Evolutionary conservation across 2,329 filamentous ascomycete genomes (phyloP), one percentile per base, ranked within the genome.

Genomic region (Colletotrichum cordylinicola): DNA sequence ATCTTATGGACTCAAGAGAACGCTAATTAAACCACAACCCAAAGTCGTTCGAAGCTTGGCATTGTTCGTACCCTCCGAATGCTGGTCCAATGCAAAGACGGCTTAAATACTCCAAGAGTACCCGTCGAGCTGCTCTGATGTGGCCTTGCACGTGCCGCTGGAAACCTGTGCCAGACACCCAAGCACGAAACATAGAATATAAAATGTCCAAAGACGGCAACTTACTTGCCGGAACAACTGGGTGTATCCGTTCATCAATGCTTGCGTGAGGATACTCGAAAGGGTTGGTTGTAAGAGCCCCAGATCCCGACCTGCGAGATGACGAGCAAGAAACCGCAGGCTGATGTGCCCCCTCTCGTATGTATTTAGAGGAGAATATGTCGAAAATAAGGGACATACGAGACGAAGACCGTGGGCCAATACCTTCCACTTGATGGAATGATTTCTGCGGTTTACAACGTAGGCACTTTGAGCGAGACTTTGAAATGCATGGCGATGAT

Each of bases 391-490:
- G 43, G 43, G 1, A 43, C 8, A 4, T 9, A 1, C 10, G 16
- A 18, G 3, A 48, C 10, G 5, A 9, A 8, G 31, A 21, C n/a
- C 6, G 43, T 1, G 43, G 6, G 0, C n/a, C 1, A 7, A 52
- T 1, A 21, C 2, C 2, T 52, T 52, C n/a, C 10, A 21, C n/a
- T 21, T 1, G 43, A 21, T 13, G 12, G 6, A 2, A 2, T 13
- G n/a, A 4, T 13, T 52, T 3, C 6, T 1, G 5, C 12, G 39
- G 9, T 48, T 48, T 0, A 5, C 0, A 0, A 48, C 12, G 0
- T 18, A 48, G 39, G 18, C 39, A 48, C 18, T 48, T n/a, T 0
- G 4, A 7, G 1, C 39, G 18, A 12, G 39, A 48, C 39, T 6
- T 0, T 9, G 39, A 0, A 43, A 48, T 4, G n/a, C 18, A 7